These are phyloP conservation scores for Austroboletus eburneus DNA, from an alignment of 768 basidiomycete species.

Conservation along the genomic window DNA sequence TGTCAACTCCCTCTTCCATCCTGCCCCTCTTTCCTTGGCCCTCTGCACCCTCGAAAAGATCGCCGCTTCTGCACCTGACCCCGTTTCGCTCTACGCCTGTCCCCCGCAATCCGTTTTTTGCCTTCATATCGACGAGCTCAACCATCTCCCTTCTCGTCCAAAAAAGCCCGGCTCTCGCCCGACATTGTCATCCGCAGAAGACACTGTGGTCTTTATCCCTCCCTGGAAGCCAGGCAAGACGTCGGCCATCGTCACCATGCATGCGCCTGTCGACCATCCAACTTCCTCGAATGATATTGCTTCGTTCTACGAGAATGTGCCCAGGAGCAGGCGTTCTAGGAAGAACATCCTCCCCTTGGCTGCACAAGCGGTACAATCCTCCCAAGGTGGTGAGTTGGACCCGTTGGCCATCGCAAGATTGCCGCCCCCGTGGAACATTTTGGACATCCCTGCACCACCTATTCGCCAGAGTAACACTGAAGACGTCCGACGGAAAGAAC, in stretches of 20 bases:
- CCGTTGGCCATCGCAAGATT: constrained; percentile 25
- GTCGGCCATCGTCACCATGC: not conserved
- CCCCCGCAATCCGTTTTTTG: constrained; percentile 25
- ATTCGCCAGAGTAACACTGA: not conserved
- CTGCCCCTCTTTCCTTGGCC: constrained; percentile 35
- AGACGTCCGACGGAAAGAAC: not conserved
- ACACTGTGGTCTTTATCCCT: constrained; percentile 18
- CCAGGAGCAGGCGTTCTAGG: not conserved
- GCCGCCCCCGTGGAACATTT: constrained; percentile 25
- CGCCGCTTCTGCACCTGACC: constrained; percentile 2
- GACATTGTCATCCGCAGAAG: too few species aligned
- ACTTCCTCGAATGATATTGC: not conserved
- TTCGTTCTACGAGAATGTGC: constrained; percentile 17
- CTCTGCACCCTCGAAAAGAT: constrained; percentile 31
- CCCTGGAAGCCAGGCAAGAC: constrained; percentile 9
- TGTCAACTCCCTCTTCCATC: constrained; percentile 38
- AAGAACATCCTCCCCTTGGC: constrained; percentile 15
- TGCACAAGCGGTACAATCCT: constrained; percentile 17
- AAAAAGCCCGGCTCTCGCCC: too few species aligned
- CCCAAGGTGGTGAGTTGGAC: constrained; percentile 11
- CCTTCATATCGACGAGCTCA: constrained; percentile 21
- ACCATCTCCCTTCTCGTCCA: constrained; percentile 1
- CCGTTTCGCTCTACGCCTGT: constrained; percentile 28
- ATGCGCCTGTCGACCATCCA: not conserved
- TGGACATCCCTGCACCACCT: not conserved